Conservation (phyloP, 495 filamentous ascomycete genomes). For the Penicillium pancosmium region DNA sequence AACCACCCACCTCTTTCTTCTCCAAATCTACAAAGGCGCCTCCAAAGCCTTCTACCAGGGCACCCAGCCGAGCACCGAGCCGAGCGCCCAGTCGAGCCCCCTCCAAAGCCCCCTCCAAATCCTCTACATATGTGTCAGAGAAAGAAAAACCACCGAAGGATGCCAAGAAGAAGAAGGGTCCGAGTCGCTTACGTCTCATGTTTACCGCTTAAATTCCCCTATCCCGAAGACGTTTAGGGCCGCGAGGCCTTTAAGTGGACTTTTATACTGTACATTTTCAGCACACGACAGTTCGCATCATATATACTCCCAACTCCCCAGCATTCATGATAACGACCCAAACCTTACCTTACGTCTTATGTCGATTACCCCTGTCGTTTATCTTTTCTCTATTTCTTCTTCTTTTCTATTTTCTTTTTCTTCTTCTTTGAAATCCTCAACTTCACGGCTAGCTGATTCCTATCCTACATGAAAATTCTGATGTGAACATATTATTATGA, state of each 20-base stretch:
- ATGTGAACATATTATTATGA: background rate
- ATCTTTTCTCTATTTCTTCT: background rate
- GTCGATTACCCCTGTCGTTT: background rate
- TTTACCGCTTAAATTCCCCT: conserved; percentile 37
- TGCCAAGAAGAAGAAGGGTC: conserved; percentile 40
- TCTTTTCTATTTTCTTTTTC: background rate
- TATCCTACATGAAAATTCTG: background rate
- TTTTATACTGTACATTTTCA: conserved; percentile 8
- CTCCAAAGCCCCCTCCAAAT: conserved; percentile 25
- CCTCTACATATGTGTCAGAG: conserved; percentile 32
- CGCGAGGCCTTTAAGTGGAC: background rate
- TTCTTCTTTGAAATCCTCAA: background rate
- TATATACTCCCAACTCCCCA: background rate
- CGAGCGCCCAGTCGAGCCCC: conserved; percentile 16
- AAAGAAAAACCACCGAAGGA: conserved; percentile 40
- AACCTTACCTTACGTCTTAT: background rate
- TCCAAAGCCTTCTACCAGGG: conserved; percentile 20
- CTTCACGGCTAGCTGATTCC: background rate
- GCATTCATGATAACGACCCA: conserved; percentile 11
- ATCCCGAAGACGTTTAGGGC: background rate
- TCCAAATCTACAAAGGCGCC: conserved; percentile 27
- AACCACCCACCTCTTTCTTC: conserved; percentile 22
- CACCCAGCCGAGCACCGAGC: conserved; percentile 4
- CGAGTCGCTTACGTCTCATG: conserved; percentile 48
- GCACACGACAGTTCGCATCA: background rate